Base-by-base conservation (phyloP, 495 filamentous ascomycete genomes). In the Baudoinia panamericana region DNA sequence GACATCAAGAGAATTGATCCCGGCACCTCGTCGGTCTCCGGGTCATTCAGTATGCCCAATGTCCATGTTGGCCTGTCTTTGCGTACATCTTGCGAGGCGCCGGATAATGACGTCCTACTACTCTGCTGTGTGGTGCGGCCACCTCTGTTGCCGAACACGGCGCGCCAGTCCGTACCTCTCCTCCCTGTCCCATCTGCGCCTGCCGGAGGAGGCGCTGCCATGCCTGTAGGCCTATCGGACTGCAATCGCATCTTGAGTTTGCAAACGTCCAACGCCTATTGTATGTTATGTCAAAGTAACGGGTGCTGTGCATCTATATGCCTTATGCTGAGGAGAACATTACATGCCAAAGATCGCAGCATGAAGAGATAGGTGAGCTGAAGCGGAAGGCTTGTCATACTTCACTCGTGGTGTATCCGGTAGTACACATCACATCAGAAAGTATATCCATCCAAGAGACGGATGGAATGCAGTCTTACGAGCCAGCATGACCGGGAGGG, bases 11-110 rank as follows among this genome's bases (percentile, higher is more conserved):
- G 67, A 31, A 94, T 71, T 22, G 85, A 90, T 24, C 88, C 88
- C 51, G 88, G 90, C 16, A 96, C 90, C 63, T 93, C 83, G 26
- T 92, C 82, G 0, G 88, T 95, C 35, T 78, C 60, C 41, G 56
- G 70, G 50, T 93, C 84, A 55, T 85, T 87, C 25, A 94, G 57
- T 15, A 96, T 79, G 26, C 87, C 88, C 63, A 95, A 66, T 6
- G 69, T 83, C 70, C 81, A 84, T 63, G 66, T 74, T 15, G 21
- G 18, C 8, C 34, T 41, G 17, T 25, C 23, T 37, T 50, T 50
- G 18, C 20, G 13, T 8, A 24, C 29, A 15, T 16, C 34, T 19
- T 38, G 15, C 17, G 48, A 48, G 17, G 37, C 11, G 21, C 45
- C 47, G 5, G 47, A 50, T 30, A 41, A 36, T 16, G 47, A 50